A percentile compares a stretch with the other conserved stretches of the same genome.
Conservation (phyloP, 129 eudicot species). For the sunflower (Helianthus annuus) region HanXRQr2.0-SUNRISE NC_035447.2:552573-553072, state of each 20-base stretch:
- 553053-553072: slow-evolving; percentile 72
- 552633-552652: slow-evolving; percentile 71
- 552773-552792: slow-evolving; percentile 50
- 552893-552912: slow-evolving; percentile 54
- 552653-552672: slow-evolving; percentile 87
- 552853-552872: slow-evolving; percentile 63
- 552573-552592: slow-evolving; percentile 58
- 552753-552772: slow-evolving; percentile 61
- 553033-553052: slow-evolving; percentile 47
- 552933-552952: slow-evolving; percentile 68
- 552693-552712: slow-evolving; percentile 78
- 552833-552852: slow-evolving; percentile 59
- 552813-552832: slow-evolving; percentile 87
- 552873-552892: slow-evolving; percentile 56
- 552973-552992: slow-evolving; percentile 46
- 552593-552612: slow-evolving; percentile 61
- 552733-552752: slow-evolving; percentile 40
- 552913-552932: slow-evolving; percentile 52
- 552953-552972: slow-evolving; percentile 46
- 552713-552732: slow-evolving; percentile 55
- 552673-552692: slow-evolving; percentile 65
- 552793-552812: slow-evolving; percentile 47
- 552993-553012: slow-evolving; percentile 58
- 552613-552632: slow-evolving; percentile 71
- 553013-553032: slow-evolving; percentile 57